Evolutionary conservation across 1,284 basidiomycete species (phyloP).

Genomic region (Ganoderma lingzhi): DNA sequence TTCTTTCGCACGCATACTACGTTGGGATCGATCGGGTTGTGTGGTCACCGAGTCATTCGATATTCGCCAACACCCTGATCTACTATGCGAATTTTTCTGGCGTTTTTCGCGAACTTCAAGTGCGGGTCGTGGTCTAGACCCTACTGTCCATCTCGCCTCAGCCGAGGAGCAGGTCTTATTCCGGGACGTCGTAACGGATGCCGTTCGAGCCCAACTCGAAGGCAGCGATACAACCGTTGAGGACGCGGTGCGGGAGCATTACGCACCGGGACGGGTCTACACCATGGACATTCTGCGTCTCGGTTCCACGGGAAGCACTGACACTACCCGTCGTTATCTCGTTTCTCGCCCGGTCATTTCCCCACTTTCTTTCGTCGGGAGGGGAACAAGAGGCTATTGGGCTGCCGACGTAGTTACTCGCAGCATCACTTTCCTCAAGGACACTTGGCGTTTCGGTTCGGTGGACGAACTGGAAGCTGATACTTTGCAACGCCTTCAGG

Average conservation of each 20-base stretch:
- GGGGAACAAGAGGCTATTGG: slow-evolving; percentile 22
- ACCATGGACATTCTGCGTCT: slow-evolving; percentile 2
- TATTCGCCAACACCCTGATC: slow-evolving; percentile 27
- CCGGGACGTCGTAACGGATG: not conserved
- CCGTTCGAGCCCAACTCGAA: not conserved
- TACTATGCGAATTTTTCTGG: slow-evolving; percentile 40
- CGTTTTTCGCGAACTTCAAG: slow-evolving; percentile 31
- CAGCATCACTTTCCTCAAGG: slow-evolving; percentile 22
- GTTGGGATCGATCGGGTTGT: slow-evolving; percentile 41
- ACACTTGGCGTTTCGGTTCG: slow-evolving; percentile 18
- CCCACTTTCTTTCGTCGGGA: not conserved
- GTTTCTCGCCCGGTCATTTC: slow-evolving; percentile 21
- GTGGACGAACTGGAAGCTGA: slow-evolving; percentile 17
- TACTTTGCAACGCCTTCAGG: slow-evolving; percentile 4
- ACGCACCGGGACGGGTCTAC: slow-evolving; percentile 7
- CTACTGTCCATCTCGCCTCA: slow-evolving; percentile 26
- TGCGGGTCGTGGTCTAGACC: slow-evolving; percentile 33
- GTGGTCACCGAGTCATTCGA: slow-evolving; percentile 40
- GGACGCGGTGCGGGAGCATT: slow-evolving; percentile 15
- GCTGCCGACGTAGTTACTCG: slow-evolving; percentile 1
- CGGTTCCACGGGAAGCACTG: too few species aligned
- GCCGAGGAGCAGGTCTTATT: slow-evolving; percentile 22
- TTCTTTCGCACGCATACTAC: slow-evolving; percentile 35
- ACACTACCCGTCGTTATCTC: slow-evolving; percentile 5
- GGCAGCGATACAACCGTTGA: not conserved